These are phyloP conservation scores for Cornus kousa DNA, from an alignment of 148 eudicot species.

Conservation along the genomic window DNA sequence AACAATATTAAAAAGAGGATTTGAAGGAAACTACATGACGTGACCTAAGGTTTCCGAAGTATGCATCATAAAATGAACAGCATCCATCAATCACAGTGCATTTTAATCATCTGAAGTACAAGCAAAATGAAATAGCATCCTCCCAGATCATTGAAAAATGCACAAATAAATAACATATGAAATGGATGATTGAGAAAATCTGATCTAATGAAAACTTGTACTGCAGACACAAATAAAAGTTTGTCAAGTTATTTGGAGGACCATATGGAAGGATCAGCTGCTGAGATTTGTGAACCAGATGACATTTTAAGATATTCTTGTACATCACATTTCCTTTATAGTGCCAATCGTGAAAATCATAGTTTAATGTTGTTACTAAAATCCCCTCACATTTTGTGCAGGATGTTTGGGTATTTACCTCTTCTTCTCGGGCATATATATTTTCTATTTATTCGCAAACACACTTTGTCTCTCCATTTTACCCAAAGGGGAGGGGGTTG, in stretches of 20 bases:
- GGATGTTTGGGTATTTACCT: background rate
- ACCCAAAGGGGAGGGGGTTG: background rate
- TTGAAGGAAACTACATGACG: background rate
- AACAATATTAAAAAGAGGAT: background rate
- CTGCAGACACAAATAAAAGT: background rate
- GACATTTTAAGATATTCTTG: background rate
- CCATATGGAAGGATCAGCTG: background rate
- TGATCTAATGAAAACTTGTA: background rate
- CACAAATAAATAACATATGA: background rate
- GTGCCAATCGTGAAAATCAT: background rate
- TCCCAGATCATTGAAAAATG: background rate
- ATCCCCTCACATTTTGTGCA: background rate
- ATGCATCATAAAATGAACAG: constrained; percentile 1
- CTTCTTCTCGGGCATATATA: background rate
- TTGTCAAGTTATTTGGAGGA: background rate
- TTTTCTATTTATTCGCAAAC: no score
- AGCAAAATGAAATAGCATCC: background rate
- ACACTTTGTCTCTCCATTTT: background rate
- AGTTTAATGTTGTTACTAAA: background rate
- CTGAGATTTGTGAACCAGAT: background rate
- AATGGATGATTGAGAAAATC: background rate
- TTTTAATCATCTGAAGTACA: background rate
- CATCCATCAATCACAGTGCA: background rate
- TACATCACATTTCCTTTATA: background rate
- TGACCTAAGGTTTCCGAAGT: background rate